Percentiles rank a stretch among this genome's conserved stretches.
These are phyloP conservation scores for Botrytis aclada DNA, from an alignment of 2,329 filamentous ascomycete species.

Conservation along the genomic window DNA sequence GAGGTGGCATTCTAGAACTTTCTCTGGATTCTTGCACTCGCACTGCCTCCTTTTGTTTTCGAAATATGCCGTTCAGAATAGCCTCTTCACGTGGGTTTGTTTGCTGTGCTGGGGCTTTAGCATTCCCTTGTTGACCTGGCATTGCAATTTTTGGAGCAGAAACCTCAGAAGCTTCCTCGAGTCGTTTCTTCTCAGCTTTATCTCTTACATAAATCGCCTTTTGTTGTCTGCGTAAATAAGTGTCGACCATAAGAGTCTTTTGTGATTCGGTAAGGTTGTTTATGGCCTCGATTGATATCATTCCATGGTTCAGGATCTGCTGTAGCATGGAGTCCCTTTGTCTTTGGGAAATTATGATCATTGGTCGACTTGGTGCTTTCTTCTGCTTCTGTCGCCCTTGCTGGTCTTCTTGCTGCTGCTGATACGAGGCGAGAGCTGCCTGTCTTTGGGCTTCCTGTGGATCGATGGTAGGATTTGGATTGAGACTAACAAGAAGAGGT, in stretches of 20 bases:
- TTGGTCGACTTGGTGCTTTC: neutral
- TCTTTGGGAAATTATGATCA: neutral
- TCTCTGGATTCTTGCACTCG: neutral
- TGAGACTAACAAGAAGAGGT: neutral
- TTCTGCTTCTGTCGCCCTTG: neutral
- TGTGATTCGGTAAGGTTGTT: neutral
- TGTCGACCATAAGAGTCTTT: neutral
- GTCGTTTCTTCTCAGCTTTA: neutral
- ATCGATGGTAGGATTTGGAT: neutral
- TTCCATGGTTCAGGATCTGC: neutral
- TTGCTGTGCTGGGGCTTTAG: neutral
- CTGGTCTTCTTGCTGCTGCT: neutral
- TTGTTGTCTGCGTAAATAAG: neutral
- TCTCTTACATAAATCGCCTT: neutral
- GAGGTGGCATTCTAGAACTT: neutral
- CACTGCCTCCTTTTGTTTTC: neutral
- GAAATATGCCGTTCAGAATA: neutral
- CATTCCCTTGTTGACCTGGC: neutral
- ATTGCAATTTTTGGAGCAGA: neutral
- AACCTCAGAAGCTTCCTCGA: neutral
- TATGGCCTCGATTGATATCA: neutral
- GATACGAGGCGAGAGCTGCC: neutral
- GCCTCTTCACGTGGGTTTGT: neutral
- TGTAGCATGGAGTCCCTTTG: neutral
- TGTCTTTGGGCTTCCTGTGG: neutral